A percentile compares a stretch with the other conserved stretches of the same genome.
phyloP scores from a whole-genome alignment of 768 basidiomycete species.

The Hygrocybe punicea region DNA sequence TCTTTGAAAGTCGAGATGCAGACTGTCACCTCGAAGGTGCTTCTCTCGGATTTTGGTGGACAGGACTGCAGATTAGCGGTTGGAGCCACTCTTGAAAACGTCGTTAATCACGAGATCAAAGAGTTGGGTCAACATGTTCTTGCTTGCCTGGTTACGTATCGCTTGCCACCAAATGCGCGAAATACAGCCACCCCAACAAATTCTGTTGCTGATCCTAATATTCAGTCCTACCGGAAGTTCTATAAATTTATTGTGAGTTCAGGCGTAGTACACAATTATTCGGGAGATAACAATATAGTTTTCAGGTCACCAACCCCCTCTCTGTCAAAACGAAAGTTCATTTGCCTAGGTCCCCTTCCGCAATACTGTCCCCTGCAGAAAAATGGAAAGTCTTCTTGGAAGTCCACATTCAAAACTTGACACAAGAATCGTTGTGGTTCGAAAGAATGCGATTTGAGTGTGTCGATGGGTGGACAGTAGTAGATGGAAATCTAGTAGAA shows the following conservation, averaged over 20 bases:
- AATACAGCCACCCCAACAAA: conserved; percentile 46
- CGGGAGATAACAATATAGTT: background rate
- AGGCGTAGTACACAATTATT: background rate
- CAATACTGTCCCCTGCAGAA: conserved; percentile 57
- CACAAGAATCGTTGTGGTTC: conserved; percentile 71
- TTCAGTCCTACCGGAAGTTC: conserved; percentile 80
- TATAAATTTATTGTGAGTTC: conserved; percentile 83
- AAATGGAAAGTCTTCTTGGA: conserved; percentile 87
- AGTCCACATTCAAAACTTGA: conserved; percentile 87
- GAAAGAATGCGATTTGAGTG: conserved; percentile 79
- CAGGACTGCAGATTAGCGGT: conserved; percentile 44
- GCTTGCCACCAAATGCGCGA: conserved; percentile 59
- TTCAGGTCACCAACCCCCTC: conserved; percentile 86
- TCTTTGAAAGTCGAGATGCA: conserved; percentile 81
- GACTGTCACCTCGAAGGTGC: conserved; percentile 62
- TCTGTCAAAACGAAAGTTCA: conserved; percentile 96
- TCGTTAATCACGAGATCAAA: conserved; percentile 87
- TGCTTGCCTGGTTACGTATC: conserved; percentile 80
- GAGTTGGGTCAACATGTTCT: conserved; percentile 90
- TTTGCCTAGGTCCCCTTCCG: conserved; percentile 66
- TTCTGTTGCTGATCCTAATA: conserved; percentile 49
- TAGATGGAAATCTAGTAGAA: conserved; percentile 49
- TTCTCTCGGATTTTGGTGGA: conserved; percentile 63
- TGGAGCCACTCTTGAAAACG: conserved; percentile 60
- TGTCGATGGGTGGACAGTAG: conserved; percentile 59